Base-by-base conservation (phyloP, 2,329 filamentous ascomycete species). In the Colletotrichum caudatum region DNA sequence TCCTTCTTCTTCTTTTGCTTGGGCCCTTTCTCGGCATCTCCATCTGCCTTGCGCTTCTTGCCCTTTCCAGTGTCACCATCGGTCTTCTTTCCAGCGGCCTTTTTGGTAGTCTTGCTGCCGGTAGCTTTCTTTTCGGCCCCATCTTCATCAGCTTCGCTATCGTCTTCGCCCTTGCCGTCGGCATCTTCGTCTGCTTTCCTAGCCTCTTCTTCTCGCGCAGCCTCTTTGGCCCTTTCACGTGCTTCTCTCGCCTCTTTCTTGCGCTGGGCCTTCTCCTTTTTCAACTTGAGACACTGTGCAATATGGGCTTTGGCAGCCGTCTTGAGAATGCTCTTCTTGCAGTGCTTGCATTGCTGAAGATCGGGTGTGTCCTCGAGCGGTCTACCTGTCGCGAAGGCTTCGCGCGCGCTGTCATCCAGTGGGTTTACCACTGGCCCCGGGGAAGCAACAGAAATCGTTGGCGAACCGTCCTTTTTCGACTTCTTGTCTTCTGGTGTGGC, bases 1-100 rank as follows among this genome's bases (percentile, higher is more conserved):
- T 97, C 94, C 83, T 97, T 97, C 85, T 97, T 97, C 85, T 97
- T 97, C 85, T 97, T 97, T 75, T 91, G 89, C 81, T 95, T 96
- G 0, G 93, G 92, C 20, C 89, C 92, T 83, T 96, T 96, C 64
- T 94, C 92, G n/a, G 89, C 88, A 75, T 95, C 91, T 9, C 84
- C 88, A 66, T 94, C 92, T 9, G 92, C 91, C 82, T 94, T 94
- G 70, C 92, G 86, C 82, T 94, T 94, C 85, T 94, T 95, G 59
- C 91, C 90, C 76, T 91, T 92, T 71, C 72, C 51, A 2, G 88
- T 88, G 62, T 90, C 90, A 11, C 89, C 86, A 53, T 89, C 89
- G 44, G 85, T 86, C 76, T 89, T 91, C 80, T 91, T 92, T 62
- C 90, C 88, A 29, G 90, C 87, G 20, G 88, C 87, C 80, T 93